A percentile compares a stretch with the other conserved stretches of the same genome.
Evolutionary conservation across 139 green algal species (phyloP).

Genomic region (Raphidocelis subcapitata): DNA sequence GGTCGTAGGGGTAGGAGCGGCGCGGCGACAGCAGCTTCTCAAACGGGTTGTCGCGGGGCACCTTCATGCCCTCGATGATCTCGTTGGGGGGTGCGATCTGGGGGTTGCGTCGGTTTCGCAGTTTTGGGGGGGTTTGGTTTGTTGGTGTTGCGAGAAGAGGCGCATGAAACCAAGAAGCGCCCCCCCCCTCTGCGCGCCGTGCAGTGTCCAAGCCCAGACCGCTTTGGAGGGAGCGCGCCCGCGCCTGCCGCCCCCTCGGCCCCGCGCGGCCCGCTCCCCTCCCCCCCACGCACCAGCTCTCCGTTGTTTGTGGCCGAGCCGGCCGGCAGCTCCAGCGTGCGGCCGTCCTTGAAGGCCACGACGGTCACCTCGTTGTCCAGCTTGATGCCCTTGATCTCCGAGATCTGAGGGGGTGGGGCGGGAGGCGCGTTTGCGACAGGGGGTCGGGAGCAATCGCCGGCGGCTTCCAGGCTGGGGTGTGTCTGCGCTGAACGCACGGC

Average conservation of each 20-base stretch:
- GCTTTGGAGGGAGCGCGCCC: too few species aligned
- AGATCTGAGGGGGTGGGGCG: conserved; percentile 22
- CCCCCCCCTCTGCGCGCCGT: too few species aligned
- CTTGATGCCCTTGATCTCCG: conserved; percentile 50
- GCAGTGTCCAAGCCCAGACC: too few species aligned
- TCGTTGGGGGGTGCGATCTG: conserved; percentile 21
- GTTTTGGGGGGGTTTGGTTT: too few species aligned
- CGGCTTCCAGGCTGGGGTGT: too few species aligned
- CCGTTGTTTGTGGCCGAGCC: conserved; percentile 8
- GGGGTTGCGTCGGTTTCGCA: neutral
- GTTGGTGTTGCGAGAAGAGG: too few species aligned
- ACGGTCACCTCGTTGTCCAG: conserved; percentile 51
- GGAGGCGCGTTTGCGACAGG: neutral
- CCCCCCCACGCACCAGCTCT: neutral
- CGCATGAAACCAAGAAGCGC: too few species aligned
- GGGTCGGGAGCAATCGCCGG: too few species aligned
- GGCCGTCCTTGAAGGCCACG: conserved; percentile 43
- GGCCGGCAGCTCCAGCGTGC: conserved; percentile 25
- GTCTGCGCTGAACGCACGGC: too few species aligned
- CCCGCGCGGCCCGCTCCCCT: neutral
- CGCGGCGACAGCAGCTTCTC: conserved; percentile 3
- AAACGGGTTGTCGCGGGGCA: conserved; percentile 22
- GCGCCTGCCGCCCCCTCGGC: neutral
- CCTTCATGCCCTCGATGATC: conserved; percentile 17
- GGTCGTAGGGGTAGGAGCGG: neutral